These are phyloP conservation scores for Aspergillus calidoustus DNA, from an alignment of 2,329 filamentous ascomycete species.

Conservation along the genomic window DNA sequence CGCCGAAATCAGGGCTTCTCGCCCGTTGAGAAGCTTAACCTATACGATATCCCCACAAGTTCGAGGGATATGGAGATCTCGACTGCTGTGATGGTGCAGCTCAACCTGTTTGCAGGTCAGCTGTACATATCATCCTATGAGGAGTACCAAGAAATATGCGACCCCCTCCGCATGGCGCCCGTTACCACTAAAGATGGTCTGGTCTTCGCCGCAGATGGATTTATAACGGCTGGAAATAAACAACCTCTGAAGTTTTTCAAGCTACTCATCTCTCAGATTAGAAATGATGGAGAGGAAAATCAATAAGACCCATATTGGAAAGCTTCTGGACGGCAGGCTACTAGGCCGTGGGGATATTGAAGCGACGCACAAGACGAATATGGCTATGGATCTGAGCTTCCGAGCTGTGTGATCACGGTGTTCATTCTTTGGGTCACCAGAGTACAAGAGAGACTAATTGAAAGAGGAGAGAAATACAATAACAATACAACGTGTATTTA, in stretches of 20 bases:
- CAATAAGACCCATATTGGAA: conserved; percentile 53
- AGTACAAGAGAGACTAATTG: no score
- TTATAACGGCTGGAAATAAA: conserved; percentile 19
- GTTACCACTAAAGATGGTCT: conserved; percentile 25
- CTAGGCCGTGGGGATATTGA: conserved; percentile 14
- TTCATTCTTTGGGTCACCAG: no score
- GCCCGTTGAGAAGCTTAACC: conserved; percentile 52
- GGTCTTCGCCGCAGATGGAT: conserved; percentile 34
- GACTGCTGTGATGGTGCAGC: conserved; percentile 46
- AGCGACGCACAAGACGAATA: no score
- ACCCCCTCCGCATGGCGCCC: conserved; percentile 27
- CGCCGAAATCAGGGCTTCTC: conserved; percentile 44
- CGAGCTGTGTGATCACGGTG: no score
- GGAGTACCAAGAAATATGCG: conserved; percentile 56
- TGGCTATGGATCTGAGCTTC: no score
- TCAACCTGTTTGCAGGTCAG: conserved; percentile 72
- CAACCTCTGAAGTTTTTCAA: conserved; percentile 45
- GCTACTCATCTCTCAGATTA: conserved; percentile 38
- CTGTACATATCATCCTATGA: conserved; percentile 62
- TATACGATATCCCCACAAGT: conserved; percentile 47
- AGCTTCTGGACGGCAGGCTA: conserved; percentile 41
- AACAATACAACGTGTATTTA: no score
- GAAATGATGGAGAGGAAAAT: conserved; percentile 44
- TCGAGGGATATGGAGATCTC: conserved; percentile 20
- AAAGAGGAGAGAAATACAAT: no score